A percentile compares a stretch with the other conserved stretches of the same genome.
These are phyloP conservation scores for Mortierella sp. DNA, from an alignment of 371 early-diverging fungal genomes.

Conservation along the genomic window DNA sequence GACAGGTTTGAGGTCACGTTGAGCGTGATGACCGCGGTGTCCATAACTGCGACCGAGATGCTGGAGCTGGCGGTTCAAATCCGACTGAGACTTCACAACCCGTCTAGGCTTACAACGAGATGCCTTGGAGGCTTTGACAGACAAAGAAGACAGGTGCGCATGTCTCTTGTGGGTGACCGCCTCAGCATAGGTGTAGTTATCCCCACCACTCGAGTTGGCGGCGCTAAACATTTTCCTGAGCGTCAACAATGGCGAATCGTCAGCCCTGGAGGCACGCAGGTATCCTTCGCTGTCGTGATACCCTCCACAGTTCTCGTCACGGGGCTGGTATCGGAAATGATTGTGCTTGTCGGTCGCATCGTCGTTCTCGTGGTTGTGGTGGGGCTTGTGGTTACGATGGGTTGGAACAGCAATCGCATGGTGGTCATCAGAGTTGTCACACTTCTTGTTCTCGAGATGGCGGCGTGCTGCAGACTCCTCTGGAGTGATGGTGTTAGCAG, in stretches of 20 bases:
- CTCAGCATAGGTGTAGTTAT: not conserved
- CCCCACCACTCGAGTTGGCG: not conserved
- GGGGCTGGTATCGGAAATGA: not conserved
- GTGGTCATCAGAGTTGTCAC: constrained; percentile 6
- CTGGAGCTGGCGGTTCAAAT: too few relatives aligned
- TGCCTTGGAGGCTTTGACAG: too few relatives aligned
- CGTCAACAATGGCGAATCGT: not conserved
- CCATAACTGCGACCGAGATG: not conserved
- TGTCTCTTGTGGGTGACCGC: not conserved
- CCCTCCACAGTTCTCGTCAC: not conserved
- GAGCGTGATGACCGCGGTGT: not conserved
- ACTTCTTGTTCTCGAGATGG: constrained; percentile 8
- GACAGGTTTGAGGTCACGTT: not conserved
- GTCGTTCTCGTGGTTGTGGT: constrained; percentile 18
- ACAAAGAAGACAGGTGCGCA: too few relatives aligned
- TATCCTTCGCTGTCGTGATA: not conserved
- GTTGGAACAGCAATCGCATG: constrained; percentile 17
- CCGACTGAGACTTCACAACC: too few relatives aligned
- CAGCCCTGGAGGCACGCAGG: not conserved
- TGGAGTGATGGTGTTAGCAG: not conserved
- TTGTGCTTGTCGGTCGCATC: not conserved
- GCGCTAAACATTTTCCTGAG: not conserved
- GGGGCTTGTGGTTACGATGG: not conserved
- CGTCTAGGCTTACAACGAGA: too few relatives aligned
- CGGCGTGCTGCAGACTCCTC: not conserved